Evolutionary conservation across 345 rosid genomes (phyloP).

Genomic region (Passiflora organensis): DNA sequence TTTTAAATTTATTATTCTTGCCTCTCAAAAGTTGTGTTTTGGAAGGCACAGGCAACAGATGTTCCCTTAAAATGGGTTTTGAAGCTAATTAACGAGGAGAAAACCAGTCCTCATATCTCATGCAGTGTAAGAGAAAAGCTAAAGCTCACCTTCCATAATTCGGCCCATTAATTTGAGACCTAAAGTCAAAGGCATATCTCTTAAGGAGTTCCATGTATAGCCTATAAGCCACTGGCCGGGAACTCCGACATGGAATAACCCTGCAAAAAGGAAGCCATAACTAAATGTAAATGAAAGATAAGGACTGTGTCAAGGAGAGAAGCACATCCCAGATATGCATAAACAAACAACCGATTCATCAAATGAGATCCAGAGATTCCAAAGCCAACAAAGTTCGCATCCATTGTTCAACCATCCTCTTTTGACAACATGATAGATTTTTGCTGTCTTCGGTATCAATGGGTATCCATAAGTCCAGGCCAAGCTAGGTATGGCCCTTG

Average conservation of each 20-base stretch:
- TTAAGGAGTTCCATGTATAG: slow-evolving; percentile 79
- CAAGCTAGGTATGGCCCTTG: too few species aligned
- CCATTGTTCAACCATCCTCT: background rate
- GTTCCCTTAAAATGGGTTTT: too few species aligned
- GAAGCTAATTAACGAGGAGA: background rate
- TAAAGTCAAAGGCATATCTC: slow-evolving; percentile 63
- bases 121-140: background rate
- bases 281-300: too few species aligned
- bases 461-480: too few species aligned
- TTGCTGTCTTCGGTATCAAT: too few species aligned
- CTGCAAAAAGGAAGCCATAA: slow-evolving; percentile 31
- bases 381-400: background rate
- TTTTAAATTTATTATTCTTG: too few species aligned
- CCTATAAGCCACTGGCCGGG: slow-evolving; percentile 77
- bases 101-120: background rate
- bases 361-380: background rate
- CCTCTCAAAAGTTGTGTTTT: too few species aligned
- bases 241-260: slow-evolving; percentile 65
- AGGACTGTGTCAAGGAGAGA: slow-evolving; percentile 6
- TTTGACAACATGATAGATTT: too few species aligned
- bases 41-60: too few species aligned
- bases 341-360: background rate
- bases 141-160: slow-evolving; percentile 50
- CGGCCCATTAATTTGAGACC: slow-evolving; percentile 40
- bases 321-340: background rate